Evolutionary conservation across 2,329 filamentous ascomycete species (phyloP), one percentile per base, ranked within the genome.

Genomic region (Fusarium brevicatenulatum): DNA sequence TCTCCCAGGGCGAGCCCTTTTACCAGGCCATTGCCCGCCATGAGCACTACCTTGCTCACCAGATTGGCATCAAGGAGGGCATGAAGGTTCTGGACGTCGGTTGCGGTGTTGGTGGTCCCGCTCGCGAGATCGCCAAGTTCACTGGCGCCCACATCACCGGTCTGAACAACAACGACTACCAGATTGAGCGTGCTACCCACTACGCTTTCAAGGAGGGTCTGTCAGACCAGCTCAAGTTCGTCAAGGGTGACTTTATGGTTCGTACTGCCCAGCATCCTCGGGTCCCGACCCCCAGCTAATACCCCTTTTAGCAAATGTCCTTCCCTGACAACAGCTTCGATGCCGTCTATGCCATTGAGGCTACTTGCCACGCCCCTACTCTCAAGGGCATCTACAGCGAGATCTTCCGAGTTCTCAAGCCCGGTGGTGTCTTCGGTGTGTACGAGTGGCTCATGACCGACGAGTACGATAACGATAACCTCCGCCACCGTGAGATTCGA

Each of bases 401-500:
- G 83, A 98, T 98, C 79, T 95, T 92, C 89, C 93, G 94, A 53
- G 95, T 98, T 28, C 88, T 99, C 72, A 99, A 98, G 89, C 96
- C 96, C 25, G 96, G 96, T 68, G 95, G 96, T 82, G 87, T 94
- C 57, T 99, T 98, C 78, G 96, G 95, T 80, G 95, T 98, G 58
- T 99, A 98, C 85, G 96, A 99, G 84, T 98, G 96, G 96, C 88
- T 98, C 80, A 98, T 99, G 96, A 98, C 95, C 11, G 95, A 98
- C 72, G 86, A 91, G 30, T 99, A 98, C 84, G 93, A 98, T 85
- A 95, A 97, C 81, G 87, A 92, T 68, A 95, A 98, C 87, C 83
- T 93, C 2, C 87, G 91, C 78, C 96, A 98, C 86, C 93, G 95
- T 75, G 90, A 93, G 81, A 96, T 98, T 80, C 93, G 96, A 73